phyloP scores from a whole-genome alignment of 1,139 yeast genomes.

The Sugiyamaella castrensis region DNA sequence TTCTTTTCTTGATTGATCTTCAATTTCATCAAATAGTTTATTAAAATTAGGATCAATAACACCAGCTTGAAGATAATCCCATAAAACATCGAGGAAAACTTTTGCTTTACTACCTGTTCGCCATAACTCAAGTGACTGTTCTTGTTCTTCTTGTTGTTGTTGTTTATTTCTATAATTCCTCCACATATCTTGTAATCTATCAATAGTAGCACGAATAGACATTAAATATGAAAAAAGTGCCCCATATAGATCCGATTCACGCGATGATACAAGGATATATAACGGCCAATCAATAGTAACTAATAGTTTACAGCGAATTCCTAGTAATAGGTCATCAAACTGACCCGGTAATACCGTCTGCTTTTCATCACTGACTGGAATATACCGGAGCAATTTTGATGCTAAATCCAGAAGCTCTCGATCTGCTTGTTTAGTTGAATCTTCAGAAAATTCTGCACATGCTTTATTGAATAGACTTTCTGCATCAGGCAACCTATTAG shows the following conservation, averaged over 20 bases:
- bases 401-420: constrained; percentile 14
- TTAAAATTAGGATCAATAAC: constrained; percentile 22
- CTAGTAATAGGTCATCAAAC: constrained; percentile 24
- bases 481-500: neutral
- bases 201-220: constrained; percentile 18
- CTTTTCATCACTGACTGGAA: constrained; percentile 10
- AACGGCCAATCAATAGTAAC: constrained; percentile 26
- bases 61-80: constrained; percentile 28
- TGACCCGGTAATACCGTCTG: constrained; percentile 18
- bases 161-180: constrained; percentile 6
- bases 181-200: constrained; percentile 19
- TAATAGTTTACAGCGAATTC: constrained; percentile 20
- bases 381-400: constrained; percentile 3
- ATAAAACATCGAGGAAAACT: constrained; percentile 24
- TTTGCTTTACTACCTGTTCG: constrained; percentile 17
- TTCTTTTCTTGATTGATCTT: constrained; percentile 4
- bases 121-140: neutral
- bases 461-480: constrained; percentile 10
- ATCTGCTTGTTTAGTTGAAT: constrained; percentile 11
- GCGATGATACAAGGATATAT: constrained; percentile 21
- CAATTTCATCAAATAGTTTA: constrained; percentile 3
- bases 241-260: constrained; percentile 20
- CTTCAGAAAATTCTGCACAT: constrained; percentile 15
- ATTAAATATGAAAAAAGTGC: constrained; percentile 25
- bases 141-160: neutral